A percentile compares a stretch with the other conserved stretches of the same genome.
phyloP scores from a whole-genome alignment of 257 asterid genomes.

The Eustoma russellianum region DNA sequence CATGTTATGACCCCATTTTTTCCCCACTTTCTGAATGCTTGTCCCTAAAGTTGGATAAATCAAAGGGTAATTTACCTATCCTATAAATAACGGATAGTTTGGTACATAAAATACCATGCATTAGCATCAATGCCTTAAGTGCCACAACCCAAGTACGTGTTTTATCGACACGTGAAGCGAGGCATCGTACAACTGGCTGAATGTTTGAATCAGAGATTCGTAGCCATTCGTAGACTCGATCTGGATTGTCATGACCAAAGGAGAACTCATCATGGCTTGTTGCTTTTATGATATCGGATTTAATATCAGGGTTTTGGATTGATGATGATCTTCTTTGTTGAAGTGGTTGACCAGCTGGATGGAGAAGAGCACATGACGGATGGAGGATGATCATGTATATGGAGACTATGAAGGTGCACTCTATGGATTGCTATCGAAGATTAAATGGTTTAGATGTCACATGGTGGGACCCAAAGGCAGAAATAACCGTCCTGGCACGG shows the following conservation, averaged over 20 bases:
- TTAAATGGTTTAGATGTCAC: too few relatives aligned
- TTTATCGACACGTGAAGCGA: slow-evolving; percentile 46
- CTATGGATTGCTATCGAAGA: too few relatives aligned
- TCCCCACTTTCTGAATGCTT: slow-evolving; percentile 20
- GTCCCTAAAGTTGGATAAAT: slow-evolving; percentile 54
- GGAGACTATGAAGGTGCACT: too few relatives aligned
- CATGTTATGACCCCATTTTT: slow-evolving; percentile 41
- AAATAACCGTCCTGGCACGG: too few relatives aligned
- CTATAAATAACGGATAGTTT: slow-evolving; percentile 24
- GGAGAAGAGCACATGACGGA: too few relatives aligned
- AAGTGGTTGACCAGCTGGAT: too few relatives aligned
- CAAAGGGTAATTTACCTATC: slow-evolving; percentile 78
- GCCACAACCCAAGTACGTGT: slow-evolving; percentile 64
- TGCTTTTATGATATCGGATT: slow-evolving; percentile 65
- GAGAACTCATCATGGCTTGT: slow-evolving; percentile 49
- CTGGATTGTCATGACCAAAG: slow-evolving; percentile 37
- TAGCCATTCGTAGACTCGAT: slow-evolving; percentile 51
- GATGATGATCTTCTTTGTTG: slow-evolving; percentile 31
- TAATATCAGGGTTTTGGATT: slow-evolving; percentile 79
- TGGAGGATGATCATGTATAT: too few relatives aligned
- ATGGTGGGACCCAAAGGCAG: too few relatives aligned
- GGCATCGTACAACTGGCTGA: slow-evolving; percentile 52
- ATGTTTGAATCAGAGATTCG: slow-evolving; percentile 56
- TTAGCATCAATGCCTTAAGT: slow-evolving; percentile 55
- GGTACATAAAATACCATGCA: slow-evolving; percentile 44